These are phyloP conservation scores for Wickerhamomyces sydowiorum DNA, from an alignment of 805 yeast genomes.

Conservation along the genomic window DNA sequence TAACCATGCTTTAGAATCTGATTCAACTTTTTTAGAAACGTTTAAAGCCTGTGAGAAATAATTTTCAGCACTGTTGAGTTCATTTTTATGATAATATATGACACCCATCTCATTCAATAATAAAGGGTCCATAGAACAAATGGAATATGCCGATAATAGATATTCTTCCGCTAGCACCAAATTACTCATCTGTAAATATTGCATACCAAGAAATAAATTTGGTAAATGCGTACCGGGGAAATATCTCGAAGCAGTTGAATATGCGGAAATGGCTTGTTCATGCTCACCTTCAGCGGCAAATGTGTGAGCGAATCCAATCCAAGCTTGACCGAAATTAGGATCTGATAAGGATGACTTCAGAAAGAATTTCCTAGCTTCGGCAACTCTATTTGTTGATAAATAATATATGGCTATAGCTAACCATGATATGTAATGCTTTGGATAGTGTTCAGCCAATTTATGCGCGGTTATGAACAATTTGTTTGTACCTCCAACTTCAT, in stretches of 20 bases:
- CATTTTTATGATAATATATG: conserved; percentile 71
- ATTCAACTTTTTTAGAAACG: conserved; percentile 61
- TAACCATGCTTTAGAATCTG: conserved; percentile 79
- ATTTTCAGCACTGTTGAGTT: conserved; percentile 61
- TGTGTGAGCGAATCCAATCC: conserved; percentile 98
- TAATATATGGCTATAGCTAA: conserved; percentile 90
- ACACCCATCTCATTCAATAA: conserved; percentile 91
- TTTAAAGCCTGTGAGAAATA: conserved; percentile 66
- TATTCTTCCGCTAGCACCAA: conserved; percentile 82
- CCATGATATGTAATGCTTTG: conserved; percentile 83
- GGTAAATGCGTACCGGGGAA: conserved; percentile 92
- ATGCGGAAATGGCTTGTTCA: conserved; percentile 96
- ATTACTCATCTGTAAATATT: conserved; percentile 84
- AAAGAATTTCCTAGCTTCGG: conserved; percentile 83
- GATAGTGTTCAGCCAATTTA: conserved; percentile 77
- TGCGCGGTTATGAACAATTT: conserved; percentile 78
- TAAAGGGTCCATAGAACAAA: conserved; percentile 83
- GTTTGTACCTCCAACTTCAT: conserved; percentile 79
- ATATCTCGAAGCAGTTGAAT: conserved; percentile 88
- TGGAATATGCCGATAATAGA: conserved; percentile 62
- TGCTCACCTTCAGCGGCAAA: conserved; percentile 98
- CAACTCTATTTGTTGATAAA: conserved; percentile 59
- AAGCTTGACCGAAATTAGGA: conserved; percentile 90
- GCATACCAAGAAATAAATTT: conserved; percentile 90
- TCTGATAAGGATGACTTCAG: conserved; percentile 83